Evolutionary conservation across 345 rosid species (phyloP), one percentile per base, ranked within the genome.

Genomic region (Trapa incisa): DNA sequence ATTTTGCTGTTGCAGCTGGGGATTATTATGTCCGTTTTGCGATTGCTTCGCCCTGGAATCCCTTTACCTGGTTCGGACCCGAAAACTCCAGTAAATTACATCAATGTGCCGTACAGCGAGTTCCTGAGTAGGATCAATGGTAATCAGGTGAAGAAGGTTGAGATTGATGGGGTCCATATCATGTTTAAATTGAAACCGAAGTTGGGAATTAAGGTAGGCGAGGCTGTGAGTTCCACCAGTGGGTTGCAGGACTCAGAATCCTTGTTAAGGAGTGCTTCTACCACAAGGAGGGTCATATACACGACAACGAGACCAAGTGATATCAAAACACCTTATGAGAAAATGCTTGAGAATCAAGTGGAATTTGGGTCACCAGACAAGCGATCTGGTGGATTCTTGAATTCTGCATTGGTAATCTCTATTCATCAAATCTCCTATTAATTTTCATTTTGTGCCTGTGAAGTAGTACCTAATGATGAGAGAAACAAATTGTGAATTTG

Each of bases 281-380:
- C 96, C 0, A 94, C 93, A 1, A 84, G 79, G 71, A 86, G 84
- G 67, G 78, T 91, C 78, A 81, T 91, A 37, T 91, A 81, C 70
- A 87, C 96, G 8, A 91, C 99, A 2, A 94, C 89, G 0, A 79
- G 97, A 74, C 99, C 97, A 0, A 69, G 57, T 3, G 97, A 94
- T 72, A 94, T 94, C 48, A 94, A 89, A 82, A 75, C 97, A 48
- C 99, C 96, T 0, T 94, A 94, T n/a, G 99, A 89, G 83, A 91
- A 91, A 71, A 94, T 94, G 99, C 85, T 94, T 3, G 97, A 81
- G 74, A 91, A 94, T 79, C 78, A 83, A 69, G 99, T 94, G 50
- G 89, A 87, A 68, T 94, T 94, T 6, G 96, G 99, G 3, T 94
- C 97, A 7, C 97, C 97, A 0, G 97, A 94, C 80, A 89, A 86